These are phyloP conservation scores for Hordeum marinum DNA, from an alignment of 176 grass and related monocot species.

Conservation along the genomic window DNA sequence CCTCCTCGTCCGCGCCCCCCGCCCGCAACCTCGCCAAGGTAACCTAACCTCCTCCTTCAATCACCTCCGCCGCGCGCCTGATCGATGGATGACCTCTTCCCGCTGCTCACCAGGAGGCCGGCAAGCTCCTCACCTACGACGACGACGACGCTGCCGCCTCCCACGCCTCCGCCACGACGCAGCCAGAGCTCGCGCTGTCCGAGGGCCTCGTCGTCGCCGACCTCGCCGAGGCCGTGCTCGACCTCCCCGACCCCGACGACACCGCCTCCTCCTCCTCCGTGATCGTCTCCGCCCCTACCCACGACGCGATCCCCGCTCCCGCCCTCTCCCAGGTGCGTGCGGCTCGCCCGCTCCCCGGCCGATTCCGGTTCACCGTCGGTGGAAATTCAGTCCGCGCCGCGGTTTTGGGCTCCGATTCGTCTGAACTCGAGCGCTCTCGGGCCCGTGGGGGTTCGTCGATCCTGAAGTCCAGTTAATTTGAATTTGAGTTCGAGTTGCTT, in stretches of 20 bases:
- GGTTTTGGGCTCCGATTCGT: not conserved
- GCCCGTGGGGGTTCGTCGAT: no score
- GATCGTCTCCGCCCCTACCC: not conserved
- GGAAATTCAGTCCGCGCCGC: not conserved
- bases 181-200: not conserved
- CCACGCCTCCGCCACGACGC: not conserved
- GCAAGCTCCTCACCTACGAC: constrained; percentile 35
- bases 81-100: not conserved
- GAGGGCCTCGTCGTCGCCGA: not conserved
- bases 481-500: no score
- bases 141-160: not conserved
- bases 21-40: constrained; percentile 27
- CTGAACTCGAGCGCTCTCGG: no score
- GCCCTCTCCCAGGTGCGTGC: not conserved
- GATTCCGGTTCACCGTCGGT: not conserved
- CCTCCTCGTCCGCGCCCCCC: not conserved
- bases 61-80: no score
- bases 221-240: not conserved
- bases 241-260: constrained; percentile 22
- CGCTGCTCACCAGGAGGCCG: not conserved
- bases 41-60: not conserved
- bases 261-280: not conserved
- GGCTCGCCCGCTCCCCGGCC: not conserved
- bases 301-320: not conserved
- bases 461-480: no score